These are phyloP conservation scores for Exophiala oligosperma DNA, from an alignment of 2,329 filamentous ascomycete species.

Conservation along the genomic window DNA sequence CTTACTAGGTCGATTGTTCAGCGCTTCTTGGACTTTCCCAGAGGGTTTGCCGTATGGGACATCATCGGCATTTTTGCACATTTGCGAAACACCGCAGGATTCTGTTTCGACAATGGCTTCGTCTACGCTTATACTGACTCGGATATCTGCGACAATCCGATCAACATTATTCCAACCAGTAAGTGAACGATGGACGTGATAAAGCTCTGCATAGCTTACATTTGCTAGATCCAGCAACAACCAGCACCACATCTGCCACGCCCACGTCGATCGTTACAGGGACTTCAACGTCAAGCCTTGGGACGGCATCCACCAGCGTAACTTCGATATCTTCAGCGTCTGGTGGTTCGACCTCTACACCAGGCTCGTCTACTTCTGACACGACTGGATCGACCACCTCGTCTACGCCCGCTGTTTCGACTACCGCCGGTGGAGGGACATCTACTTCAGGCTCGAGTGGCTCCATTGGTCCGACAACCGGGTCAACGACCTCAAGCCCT, in stretches of 20 bases:
- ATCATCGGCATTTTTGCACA: background rate
- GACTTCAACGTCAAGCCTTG: background rate
- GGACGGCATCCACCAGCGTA: background rate
- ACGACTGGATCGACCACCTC: background rate
- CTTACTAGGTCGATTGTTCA: background rate
- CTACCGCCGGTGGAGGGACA: background rate
- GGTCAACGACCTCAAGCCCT: background rate
- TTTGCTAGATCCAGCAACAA: background rate
- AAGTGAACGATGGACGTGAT: background rate
- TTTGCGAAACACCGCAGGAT: background rate
- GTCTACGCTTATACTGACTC: background rate
- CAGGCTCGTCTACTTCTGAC: background rate
- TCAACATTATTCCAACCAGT: background rate
- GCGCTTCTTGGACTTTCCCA: slow-evolving; percentile 3
- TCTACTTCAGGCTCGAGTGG: background rate
- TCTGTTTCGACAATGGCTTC: background rate
- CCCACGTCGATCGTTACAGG: background rate
- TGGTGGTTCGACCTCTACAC: background rate
- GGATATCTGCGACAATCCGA: background rate
- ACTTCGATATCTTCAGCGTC: background rate
- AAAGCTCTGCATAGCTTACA: background rate
- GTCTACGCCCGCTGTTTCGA: background rate
- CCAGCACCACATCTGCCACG: background rate
- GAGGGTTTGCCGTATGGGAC: background rate
- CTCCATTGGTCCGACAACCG: background rate